Base-by-base conservation (phyloP, 2,329 filamentous ascomycete genomes). In the Diaporthe humulicola region DNA sequence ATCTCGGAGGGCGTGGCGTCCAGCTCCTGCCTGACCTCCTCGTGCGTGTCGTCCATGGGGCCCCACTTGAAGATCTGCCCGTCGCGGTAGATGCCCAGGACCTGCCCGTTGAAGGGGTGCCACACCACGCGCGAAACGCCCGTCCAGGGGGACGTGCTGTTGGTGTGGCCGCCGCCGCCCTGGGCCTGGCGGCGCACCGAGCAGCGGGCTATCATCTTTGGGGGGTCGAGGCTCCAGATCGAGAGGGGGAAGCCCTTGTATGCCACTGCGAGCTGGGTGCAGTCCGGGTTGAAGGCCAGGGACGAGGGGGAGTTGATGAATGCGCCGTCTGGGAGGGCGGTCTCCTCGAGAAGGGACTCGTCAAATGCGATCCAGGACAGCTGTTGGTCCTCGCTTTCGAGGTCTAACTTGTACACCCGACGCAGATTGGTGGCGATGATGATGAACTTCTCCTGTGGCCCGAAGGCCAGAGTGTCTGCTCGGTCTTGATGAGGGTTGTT, bases 61-160 rank as follows among this genome's bases (percentile, higher is more conserved):
- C 61, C 73, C 79, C 79, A 80, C 73, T 79, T 80, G 73, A 81
- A 80, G 25, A 80, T 75, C 42, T 73, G 52, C 4, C 79, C 79
- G 45, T 78, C 71, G 25, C 52, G 58, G 70, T 73, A 78, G 38
- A 81, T 77, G 8, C 79, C 79, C 33, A 81, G 52, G 0, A 81
- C 40, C 9, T 78, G 71, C 7, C 58, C 74, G 33, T 57, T 71
- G 30, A 77, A 76, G 2, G 79, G 78, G 74, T 79, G 76, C 79
- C 79, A 80, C 0, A 75, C 74, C 36, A 80, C 56, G 19, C 52
- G 74, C 56, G 54, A 74, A 67, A 76, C 42, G n/a, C 70, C 70
- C 36, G 57, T 61, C 70, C 70, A 71, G 5, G 70, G 2, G 15
- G 70, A 3, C 1, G 70, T 30, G 30, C 42, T 30, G 42, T 22